Evolutionary conservation across 768 basidiomycete genomes (phyloP).

Genomic region (Mycena indigotica): DNA sequence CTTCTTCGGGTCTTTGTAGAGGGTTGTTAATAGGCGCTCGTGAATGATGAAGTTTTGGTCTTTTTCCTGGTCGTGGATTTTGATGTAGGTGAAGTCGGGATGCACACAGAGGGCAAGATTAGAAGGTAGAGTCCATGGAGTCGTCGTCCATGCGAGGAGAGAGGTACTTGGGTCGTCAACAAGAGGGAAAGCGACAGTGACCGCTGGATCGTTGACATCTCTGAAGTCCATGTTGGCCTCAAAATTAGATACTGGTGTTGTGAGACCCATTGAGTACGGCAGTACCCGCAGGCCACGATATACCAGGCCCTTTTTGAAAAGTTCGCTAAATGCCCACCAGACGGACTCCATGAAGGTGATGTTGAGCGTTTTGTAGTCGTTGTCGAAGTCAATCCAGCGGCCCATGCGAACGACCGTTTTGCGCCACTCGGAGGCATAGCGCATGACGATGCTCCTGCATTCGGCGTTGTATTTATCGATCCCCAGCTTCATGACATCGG

Average conservation of each 20-base stretch:
- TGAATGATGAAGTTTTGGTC: constrained; percentile 90
- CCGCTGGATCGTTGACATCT: constrained; percentile 93
- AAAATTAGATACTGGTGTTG: constrained; percentile 96
- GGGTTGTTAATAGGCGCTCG: constrained; percentile 79
- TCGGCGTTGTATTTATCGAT: constrained; percentile 98
- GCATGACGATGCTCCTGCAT: constrained; percentile 96
- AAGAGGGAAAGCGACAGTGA: constrained; percentile 90
- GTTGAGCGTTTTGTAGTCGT: constrained; percentile 98
- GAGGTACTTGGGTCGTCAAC: constrained; percentile 91
- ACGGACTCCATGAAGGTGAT: constrained; percentile 94
- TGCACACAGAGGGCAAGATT: constrained; percentile 96
- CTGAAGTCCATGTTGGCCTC: constrained; percentile 92
- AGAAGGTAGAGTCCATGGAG: constrained; percentile 97
- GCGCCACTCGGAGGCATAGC: constrained; percentile 94
- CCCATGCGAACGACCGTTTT: constrained; percentile 96
- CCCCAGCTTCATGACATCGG: constrained; percentile 92
- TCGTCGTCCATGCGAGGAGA: constrained; percentile 97
- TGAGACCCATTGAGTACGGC: constrained; percentile 97
- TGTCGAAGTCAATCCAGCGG: constrained; percentile 99
- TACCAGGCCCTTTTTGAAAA: constrained; percentile 91
- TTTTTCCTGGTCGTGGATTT: constrained; percentile 88
- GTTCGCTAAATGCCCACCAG: constrained; percentile 97
- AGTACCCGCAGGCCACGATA: constrained; percentile 94
- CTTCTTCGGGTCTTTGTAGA: constrained; percentile 97
- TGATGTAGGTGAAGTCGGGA: constrained; percentile 94